Evolutionary conservation across 2,329 filamentous ascomycete species (phyloP), one percentile per base, ranked within the genome.

Genomic region (Stagonosporopsis vannaccii): DNA sequence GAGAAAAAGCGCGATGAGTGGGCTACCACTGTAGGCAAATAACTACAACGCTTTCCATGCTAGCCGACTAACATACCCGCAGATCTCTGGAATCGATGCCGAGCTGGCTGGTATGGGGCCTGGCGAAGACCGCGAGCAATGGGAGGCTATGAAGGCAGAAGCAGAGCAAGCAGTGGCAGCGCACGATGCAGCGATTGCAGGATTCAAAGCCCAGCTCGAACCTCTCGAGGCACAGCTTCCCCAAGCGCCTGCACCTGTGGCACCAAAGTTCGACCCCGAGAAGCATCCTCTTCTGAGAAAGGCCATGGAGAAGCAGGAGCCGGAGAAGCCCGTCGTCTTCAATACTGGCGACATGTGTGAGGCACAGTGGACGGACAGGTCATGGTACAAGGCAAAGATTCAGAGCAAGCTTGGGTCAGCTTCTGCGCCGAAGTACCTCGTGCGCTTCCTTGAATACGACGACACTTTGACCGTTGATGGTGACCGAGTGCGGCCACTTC

Each of bases 391-490:
- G 41, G 95, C 93, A 37, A 89, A 91, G 69, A 96, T 99, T 76
- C 94, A 92, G 47, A 93, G 90, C 48, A 93, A 97, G 68, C 97
- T 94, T 20, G 95, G 95, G 56, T 97, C 92, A 8, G 88, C 89
- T n/a, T 90, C 87, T 39, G 90, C 91, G 48, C 94, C 93, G 32
- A 91, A 97, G 61, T 99, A 97, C 75, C 90, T 91, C 43, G 93
- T 99, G 76, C 95, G 90, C 67, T 99, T 98, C 82, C 94, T 96
- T 79, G 91, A 87, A 69, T 98, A 98, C 79, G 87, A 90, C 59
- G 92, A 98, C 70, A 91, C 97, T 63, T 88, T 91, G 68, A 91
- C 92, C 46, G 80, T 95, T 32, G 85, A 86, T 35, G 61, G 63
- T 35, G 60, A 68, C 30, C 66, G 67, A 30, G 63, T 77, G n/a